Conservation (phyloP, 1,284 basidiomycete genomes). For the Cryptococcus jaspeensis region DNA sequence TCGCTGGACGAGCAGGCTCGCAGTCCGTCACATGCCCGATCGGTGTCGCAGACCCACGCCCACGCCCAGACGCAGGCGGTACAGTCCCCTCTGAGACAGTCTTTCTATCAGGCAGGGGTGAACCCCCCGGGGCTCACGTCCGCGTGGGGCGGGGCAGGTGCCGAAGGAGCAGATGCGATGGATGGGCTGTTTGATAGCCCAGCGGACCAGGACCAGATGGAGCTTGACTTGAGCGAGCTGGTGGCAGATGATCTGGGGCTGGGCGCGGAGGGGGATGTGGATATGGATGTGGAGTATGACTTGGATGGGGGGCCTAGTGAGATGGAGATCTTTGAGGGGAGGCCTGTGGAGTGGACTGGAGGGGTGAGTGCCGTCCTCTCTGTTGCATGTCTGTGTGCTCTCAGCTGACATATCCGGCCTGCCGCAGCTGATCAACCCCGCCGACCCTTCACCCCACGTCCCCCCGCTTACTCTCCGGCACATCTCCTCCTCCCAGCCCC, state of each 20-base stretch:
- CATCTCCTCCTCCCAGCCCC: constrained; percentile 6
- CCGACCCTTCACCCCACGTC: constrained; percentile 13
- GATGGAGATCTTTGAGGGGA: constrained; percentile 21
- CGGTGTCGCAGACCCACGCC: too few species aligned
- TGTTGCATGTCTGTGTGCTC: not conserved
- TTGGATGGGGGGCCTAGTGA: constrained; percentile 6
- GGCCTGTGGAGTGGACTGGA: constrained; percentile 34
- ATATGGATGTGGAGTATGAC: constrained; percentile 5
- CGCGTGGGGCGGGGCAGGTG: constrained; percentile 4
- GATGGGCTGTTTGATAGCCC: constrained; percentile 3
- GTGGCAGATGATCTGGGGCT: not conserved
- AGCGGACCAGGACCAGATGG: constrained; percentile 24
- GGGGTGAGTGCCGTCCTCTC: constrained; percentile 27
- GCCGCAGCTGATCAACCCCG: constrained; percentile 30
- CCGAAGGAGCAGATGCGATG: too few species aligned
- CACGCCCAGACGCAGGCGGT: too few species aligned
- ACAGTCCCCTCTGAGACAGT: too few species aligned
- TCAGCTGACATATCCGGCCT: constrained; percentile 3
- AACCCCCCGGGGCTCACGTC: not conserved
- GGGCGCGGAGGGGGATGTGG: constrained; percentile 12
- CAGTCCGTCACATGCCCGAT: too few species aligned
- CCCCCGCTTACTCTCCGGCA: constrained; percentile 26
- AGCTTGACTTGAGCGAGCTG: constrained; percentile 44
- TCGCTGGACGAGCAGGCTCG: not conserved
- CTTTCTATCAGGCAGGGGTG: too few species aligned